These are phyloP conservation scores for Podochytrium sp. DNA, from an alignment of 192 early-diverging fungal genomes.

Conservation along the genomic window DNA sequence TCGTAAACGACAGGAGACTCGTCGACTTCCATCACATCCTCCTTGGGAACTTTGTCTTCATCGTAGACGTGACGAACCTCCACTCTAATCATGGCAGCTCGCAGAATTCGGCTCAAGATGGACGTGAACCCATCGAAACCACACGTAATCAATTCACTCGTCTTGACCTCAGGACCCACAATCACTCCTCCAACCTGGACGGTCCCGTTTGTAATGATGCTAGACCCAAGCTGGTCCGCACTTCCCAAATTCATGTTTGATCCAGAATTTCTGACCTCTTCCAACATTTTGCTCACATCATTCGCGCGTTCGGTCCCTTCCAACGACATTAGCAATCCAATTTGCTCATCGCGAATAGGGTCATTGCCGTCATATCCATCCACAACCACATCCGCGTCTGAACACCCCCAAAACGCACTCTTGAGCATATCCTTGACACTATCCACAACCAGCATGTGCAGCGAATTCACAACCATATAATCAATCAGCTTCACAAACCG, in stretches of 20 bases:
- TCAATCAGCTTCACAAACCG: constrained; percentile 65
- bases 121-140: constrained; percentile 57
- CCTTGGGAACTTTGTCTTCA: constrained; percentile 4
- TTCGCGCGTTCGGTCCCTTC: constrained; percentile 13
- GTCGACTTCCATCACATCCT: constrained; percentile 11
- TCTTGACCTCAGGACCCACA: constrained; percentile 54
- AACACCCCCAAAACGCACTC: constrained; percentile 49
- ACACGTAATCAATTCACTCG: constrained; percentile 43
- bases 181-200: constrained; percentile 59
- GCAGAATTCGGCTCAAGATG: constrained; percentile 35
- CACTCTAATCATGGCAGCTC: background rate
- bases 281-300: background rate
- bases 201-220: background rate
- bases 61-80: constrained; percentile 31
- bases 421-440: constrained; percentile 49
- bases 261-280: background rate
- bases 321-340: background rate
- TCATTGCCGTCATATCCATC: constrained; percentile 39
- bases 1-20: background rate
- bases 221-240: background rate
- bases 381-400: constrained; percentile 57
- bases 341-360: background rate
- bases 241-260: background rate
- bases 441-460: constrained; percentile 54
- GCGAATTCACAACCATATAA: constrained; percentile 58